Percentiles rank a stretch among this genome's conserved stretches.
Evolutionary conservation across 257 asterid species (phyloP).

Genomic region (Nicotiana undulata): DNA sequence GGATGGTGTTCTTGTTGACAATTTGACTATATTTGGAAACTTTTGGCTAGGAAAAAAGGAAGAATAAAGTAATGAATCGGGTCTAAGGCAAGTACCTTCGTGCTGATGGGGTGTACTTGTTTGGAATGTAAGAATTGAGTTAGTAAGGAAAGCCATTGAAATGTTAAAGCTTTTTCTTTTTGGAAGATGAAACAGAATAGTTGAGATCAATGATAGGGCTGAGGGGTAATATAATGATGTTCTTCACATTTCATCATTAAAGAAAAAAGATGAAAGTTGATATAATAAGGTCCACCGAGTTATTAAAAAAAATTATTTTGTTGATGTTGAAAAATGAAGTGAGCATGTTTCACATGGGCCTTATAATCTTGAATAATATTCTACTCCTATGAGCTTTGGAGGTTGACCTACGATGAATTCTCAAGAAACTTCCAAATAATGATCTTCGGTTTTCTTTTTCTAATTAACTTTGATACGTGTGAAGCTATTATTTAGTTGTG

Average conservation of each 20-base stretch:
- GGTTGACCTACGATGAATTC: background rate
- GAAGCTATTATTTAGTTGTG: background rate
- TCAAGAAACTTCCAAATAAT: background rate
- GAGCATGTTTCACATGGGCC: background rate
- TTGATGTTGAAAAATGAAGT: background rate
- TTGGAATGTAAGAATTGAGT: background rate
- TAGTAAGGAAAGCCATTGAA: slow-evolving; percentile 2
- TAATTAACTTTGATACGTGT: background rate
- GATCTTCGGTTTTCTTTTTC: background rate
- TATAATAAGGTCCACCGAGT: background rate
- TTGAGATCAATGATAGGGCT: background rate
- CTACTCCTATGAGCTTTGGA: background rate
- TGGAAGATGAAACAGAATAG: background rate
- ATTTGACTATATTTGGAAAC: background rate
- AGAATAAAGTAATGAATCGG: background rate
- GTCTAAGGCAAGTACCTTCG: background rate
- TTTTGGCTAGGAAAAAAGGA: background rate
- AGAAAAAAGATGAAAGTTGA: background rate
- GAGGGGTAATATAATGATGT: background rate
- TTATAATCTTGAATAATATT: background rate
- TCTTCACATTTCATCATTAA: background rate
- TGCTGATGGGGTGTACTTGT: background rate
- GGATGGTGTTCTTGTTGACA: background rate
- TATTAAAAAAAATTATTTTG: background rate
- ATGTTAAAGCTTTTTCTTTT: background rate